Percentiles rank a stretch among this genome's conserved stretches.
Conservation (phyloP, 1,284 basidiomycete genomes). For the Ceratobasidium theobromae region DNA sequence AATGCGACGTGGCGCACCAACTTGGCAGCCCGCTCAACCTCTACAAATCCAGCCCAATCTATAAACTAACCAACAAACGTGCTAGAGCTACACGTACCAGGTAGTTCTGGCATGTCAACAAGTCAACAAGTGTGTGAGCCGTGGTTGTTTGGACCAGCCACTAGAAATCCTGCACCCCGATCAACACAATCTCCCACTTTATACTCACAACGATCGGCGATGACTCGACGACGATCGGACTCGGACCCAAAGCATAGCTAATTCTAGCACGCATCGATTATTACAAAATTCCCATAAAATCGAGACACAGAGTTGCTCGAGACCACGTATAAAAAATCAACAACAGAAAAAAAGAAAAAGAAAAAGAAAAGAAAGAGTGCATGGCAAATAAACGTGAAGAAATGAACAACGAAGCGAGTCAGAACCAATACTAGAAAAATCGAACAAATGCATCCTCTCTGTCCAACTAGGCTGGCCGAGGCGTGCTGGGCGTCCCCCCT, state of each 20-base stretch:
- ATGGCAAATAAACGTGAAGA: background rate
- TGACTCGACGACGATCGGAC: background rate
- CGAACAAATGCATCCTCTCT: background rate
- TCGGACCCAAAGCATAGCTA: background rate
- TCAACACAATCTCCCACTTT: too few relatives aligned
- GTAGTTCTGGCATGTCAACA: constrained; percentile 61
- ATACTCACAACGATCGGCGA: background rate
- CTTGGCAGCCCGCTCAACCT: constrained; percentile 71
- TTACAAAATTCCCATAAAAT: background rate
- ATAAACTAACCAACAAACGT: background rate
- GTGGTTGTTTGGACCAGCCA: background rate
- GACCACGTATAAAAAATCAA: background rate
- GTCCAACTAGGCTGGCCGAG: background rate
- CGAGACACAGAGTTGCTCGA: background rate
- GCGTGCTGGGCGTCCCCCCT: background rate
- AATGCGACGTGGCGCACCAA: constrained; percentile 58
- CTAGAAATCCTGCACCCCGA: background rate
- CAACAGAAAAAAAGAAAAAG: background rate
- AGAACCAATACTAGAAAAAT: background rate
- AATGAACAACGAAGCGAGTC: background rate
- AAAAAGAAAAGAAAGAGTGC: background rate
- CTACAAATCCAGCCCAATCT: constrained; percentile 43
- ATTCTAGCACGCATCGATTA: background rate
- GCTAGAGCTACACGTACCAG: constrained; percentile 48
- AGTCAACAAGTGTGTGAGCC: background rate